phyloP scores from a whole-genome alignment of 2,329 filamentous ascomycete species.

The Penicillium brevicompactum region DNA sequence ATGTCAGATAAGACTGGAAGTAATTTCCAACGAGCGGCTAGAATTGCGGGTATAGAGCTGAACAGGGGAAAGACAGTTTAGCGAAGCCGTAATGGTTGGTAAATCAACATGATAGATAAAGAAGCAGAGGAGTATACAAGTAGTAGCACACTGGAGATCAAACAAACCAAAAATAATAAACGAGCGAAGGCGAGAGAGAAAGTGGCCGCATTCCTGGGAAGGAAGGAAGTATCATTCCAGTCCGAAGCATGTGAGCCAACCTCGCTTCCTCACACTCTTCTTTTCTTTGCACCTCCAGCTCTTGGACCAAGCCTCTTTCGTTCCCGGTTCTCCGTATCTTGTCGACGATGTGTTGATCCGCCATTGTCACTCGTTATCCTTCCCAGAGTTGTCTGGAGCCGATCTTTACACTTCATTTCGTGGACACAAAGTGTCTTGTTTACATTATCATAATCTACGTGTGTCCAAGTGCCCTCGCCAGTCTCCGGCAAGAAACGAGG shows the following conservation, averaged over 20 bases:
- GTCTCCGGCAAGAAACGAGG: too few relatives aligned
- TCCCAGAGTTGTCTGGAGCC: conserved; percentile 12
- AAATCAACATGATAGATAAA: too few relatives aligned
- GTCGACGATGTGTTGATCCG: conserved; percentile 7
- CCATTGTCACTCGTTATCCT: conserved; percentile 6
- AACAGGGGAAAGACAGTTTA: too few relatives aligned
- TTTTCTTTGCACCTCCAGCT: not conserved
- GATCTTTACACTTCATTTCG: conserved; percentile 17
- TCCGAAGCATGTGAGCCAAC: conserved; percentile 5
- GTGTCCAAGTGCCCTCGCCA: too few relatives aligned
- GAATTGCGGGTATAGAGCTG: too few relatives aligned
- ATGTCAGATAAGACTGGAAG: too few relatives aligned
- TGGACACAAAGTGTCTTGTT: not conserved
- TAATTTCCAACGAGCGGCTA: too few relatives aligned
- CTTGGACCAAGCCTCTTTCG: not conserved
- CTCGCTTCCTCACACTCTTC: not conserved
- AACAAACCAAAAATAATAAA: not conserved
- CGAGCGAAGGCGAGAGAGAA: not conserved
- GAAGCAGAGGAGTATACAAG: too few relatives aligned
- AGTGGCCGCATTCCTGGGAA: conserved; percentile 3
- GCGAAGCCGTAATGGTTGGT: too few relatives aligned
- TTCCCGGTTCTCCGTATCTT: not conserved
- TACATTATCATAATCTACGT: not conserved
- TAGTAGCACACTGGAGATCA: not conserved
- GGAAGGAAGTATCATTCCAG: conserved; percentile 7